Evolutionary conservation across 139 green algal genomes (phyloP), one percentile per base, ranked within the genome.

Genomic region (Chlorella sp.): DNA sequence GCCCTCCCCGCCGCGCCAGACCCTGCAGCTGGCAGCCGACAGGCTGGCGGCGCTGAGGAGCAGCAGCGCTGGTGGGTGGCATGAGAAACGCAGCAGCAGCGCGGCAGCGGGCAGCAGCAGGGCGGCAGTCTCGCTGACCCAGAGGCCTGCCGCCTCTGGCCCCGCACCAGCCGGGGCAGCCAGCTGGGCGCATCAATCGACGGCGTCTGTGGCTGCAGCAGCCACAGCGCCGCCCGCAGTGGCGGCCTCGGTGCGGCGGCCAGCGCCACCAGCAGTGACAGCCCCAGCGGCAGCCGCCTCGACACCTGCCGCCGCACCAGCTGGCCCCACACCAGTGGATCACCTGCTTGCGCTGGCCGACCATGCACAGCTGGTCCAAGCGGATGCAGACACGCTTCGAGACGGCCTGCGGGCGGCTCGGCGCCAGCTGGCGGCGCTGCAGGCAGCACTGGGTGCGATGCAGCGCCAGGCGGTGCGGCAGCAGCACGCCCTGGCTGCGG

Each of bases 381-480:
- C 48, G 0, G 81, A 85, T 28, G 68, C 81, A 0, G 81, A 80
- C 30, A 26, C 44, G 48, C 81, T 85, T 48, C 81, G 81, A 1
- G 81, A 85, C 36, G 81, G 81, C 14, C 69, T 85, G 51, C 68
- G 51, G 8, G 81, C 36, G 38, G 81, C 81, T 1, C 36, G 81
- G 8, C 81, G 81, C 26, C 81, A 85, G 81, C 81, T 85, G 81
- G 65, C 69, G 16, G 40, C 81, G 9, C 67, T 85, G 36, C 80
- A 85, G 80, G 44, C n/a, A 16, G 67, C 77, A 34, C 80, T 85
- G 80, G 20, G 77, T 36, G 32, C 62, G 14, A 56, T 85, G 81
- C 81, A 85, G 48, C 81, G 81, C 43, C 65, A 85, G 69, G 69
- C 81, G 69, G 48, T 51, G 34, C 51, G 81, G 51, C 81, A 85